A percentile compares a stretch with the other conserved stretches of the same genome.
Evolutionary conservation across 176 grass and related monocot species (phyloP).

Genomic region (Aegilops speltoides): DNA sequence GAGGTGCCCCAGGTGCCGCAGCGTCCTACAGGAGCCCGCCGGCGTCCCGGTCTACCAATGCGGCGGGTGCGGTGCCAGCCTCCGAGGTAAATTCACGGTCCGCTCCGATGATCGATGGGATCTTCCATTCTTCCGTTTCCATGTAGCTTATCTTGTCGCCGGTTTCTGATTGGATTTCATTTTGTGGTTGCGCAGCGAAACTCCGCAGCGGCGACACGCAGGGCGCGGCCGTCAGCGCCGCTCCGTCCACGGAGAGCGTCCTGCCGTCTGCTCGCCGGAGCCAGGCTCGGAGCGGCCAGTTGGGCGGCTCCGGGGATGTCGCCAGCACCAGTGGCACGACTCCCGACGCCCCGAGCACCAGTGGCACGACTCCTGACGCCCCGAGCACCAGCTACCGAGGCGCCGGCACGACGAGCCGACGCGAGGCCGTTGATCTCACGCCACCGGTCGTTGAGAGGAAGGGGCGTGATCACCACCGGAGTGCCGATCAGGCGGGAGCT

Average conservation of each 20-base stretch:
- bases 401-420: not conserved
- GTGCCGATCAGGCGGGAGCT: not conserved
- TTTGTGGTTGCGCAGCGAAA: constrained; percentile 47
- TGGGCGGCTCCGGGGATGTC: not conserved
- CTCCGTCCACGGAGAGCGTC: not conserved
- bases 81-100: constrained; percentile 50
- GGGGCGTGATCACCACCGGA: not conserved
- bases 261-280: constrained; percentile 13
- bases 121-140: not conserved
- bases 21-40: constrained; percentile 57
- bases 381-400: not conserved
- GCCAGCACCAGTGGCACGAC: not conserved
- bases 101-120: not conserved
- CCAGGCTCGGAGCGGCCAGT: not conserved
- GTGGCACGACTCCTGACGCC: not conserved
- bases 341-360: not conserved
- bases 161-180: constrained; percentile 28
- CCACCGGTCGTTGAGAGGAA: not conserved
- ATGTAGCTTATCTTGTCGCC: not conserved
- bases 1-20: constrained; percentile 67
- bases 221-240: not conserved
- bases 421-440: not conserved
- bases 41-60: constrained; percentile 67
- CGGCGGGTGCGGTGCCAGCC: constrained; percentile 63
- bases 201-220: not conserved